Conservation (phyloP, 2,329 filamentous ascomycete species). For the Fusarium albosuccineum region DNA sequence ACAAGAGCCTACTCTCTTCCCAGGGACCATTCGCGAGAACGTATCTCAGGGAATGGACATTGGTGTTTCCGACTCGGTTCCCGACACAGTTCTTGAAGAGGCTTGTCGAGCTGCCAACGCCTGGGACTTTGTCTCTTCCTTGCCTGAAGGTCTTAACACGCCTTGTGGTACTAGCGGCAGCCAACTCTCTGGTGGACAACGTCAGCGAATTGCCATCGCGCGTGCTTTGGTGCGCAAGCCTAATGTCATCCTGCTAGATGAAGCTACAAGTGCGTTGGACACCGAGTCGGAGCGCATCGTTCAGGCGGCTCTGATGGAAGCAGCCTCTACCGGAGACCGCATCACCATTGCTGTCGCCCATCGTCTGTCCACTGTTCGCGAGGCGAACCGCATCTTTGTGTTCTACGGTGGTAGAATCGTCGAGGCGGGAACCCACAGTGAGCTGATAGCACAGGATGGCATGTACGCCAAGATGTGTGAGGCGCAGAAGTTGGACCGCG, state of each 20-base stretch:
- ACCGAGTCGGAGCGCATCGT: constrained; percentile 21
- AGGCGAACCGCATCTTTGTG: constrained; percentile 25
- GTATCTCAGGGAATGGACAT: constrained; percentile 10
- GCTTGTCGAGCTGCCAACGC: constrained; percentile 20
- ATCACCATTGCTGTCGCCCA: constrained; percentile 31
- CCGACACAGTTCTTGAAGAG: constrained; percentile 1
- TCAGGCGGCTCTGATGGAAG: constrained; percentile 22
- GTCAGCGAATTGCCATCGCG: constrained; percentile 24
- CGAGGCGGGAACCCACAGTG: constrained; percentile 17
- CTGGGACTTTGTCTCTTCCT: constrained; percentile 19
- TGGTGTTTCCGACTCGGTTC: neutral
- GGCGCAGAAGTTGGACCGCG: neutral
- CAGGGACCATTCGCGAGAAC: constrained; percentile 18
- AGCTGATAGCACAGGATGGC: constrained; percentile 13
- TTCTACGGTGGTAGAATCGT: constrained; percentile 20
- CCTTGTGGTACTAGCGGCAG: constrained; percentile 14
- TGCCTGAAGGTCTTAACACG: constrained; percentile 12
- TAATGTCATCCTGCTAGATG: constrained; percentile 15
- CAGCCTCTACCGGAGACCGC: constrained; percentile 3
- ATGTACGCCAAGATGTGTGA: constrained; percentile 30
- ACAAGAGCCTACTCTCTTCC: constrained; percentile 17
- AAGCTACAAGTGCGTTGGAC: constrained; percentile 16
- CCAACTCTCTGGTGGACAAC: constrained; percentile 23
- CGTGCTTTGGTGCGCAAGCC: constrained; percentile 24
- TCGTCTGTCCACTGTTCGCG: constrained; percentile 15